phyloP scores from a whole-genome alignment of 805 yeast genomes.

The Tetrapisispora pingtungensis region DNA sequence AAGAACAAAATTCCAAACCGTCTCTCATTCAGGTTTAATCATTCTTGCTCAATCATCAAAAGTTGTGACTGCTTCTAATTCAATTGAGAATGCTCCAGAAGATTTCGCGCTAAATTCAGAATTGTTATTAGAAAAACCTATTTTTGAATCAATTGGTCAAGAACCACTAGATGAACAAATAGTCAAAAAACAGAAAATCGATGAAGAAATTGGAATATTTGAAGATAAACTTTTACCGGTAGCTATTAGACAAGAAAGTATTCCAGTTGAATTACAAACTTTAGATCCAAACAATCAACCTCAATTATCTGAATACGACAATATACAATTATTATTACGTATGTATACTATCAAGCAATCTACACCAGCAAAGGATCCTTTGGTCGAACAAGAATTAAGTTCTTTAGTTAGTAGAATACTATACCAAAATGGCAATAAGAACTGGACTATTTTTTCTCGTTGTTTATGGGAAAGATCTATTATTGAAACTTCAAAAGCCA shows the following conservation, averaged over 20 bases:
- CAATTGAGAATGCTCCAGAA: conserved; percentile 35
- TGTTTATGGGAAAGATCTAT: conserved; percentile 86
- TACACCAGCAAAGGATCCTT: conserved; percentile 58
- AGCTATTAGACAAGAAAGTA: conserved; percentile 49
- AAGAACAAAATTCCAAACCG: conserved; percentile 72
- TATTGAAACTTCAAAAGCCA: conserved; percentile 67
- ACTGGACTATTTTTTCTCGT: conserved; percentile 70
- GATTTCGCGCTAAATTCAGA: conserved; percentile 62
- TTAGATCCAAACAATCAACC: conserved; percentile 84
- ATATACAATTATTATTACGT: conserved; percentile 62
- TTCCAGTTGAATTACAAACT: conserved; percentile 42
- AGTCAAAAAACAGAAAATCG: conserved; percentile 26
- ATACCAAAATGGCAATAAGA: conserved; percentile 31
- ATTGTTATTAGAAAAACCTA: conserved; percentile 62
- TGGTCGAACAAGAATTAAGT: conserved; percentile 73
- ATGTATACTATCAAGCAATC: conserved; percentile 53
- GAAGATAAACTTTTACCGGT: conserved; percentile 48
- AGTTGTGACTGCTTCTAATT: conserved; percentile 1
- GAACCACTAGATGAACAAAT: conserved; percentile 36
- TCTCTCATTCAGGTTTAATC: conserved; percentile 61
- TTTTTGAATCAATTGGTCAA: conserved; percentile 50
- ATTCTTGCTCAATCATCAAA: conserved; percentile 53
- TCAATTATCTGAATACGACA: conserved; percentile 55
- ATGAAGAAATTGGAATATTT: conserved; percentile 31
- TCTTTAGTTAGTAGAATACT: conserved; percentile 69